These are phyloP conservation scores for Hyaloscypha hepaticicola DNA, from an alignment of 495 filamentous ascomycete species.

Conservation along the genomic window DNA sequence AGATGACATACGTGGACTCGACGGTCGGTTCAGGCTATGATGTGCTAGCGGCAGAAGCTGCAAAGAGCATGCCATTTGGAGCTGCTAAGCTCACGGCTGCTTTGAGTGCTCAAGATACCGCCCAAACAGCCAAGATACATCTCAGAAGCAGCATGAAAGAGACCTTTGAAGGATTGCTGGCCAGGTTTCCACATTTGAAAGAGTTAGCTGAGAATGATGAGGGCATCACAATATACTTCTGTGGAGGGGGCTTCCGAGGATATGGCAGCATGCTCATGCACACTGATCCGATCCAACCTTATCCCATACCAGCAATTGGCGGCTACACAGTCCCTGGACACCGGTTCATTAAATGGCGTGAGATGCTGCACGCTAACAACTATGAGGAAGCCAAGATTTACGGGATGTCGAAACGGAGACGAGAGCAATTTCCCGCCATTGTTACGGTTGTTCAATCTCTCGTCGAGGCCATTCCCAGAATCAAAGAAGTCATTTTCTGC, in stretches of 20 bases:
- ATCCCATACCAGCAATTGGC: conserved; percentile 84
- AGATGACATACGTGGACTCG: conserved; percentile 81
- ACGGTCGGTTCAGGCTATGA: conserved; percentile 39
- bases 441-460: conserved; percentile 73
- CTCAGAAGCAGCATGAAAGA: conserved; percentile 57
- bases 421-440: conserved; percentile 81
- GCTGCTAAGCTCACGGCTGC: conserved; percentile 75
- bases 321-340: conserved; percentile 65
- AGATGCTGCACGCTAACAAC: conserved; percentile 55
- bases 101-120: conserved; percentile 45
- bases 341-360: conserved; percentile 60
- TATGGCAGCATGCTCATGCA: conserved; percentile 85
- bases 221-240: conserved; percentile 77
- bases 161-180: conserved; percentile 53
- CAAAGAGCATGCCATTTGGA: conserved; percentile 70
- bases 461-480: conserved; percentile 63
- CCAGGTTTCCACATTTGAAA: conserved; percentile 46
- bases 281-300: conserved; percentile 63
- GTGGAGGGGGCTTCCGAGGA: conserved; percentile 86
- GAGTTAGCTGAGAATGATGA: conserved; percentile 40
- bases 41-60: conserved; percentile 47
- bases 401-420: conserved; percentile 78
- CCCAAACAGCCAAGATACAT: conserved; percentile 49
- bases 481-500: conserved; percentile 76
- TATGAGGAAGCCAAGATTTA: conserved; percentile 62